Base-by-base conservation (phyloP, 805 yeast species). In the Candida odintsovae region DNA sequence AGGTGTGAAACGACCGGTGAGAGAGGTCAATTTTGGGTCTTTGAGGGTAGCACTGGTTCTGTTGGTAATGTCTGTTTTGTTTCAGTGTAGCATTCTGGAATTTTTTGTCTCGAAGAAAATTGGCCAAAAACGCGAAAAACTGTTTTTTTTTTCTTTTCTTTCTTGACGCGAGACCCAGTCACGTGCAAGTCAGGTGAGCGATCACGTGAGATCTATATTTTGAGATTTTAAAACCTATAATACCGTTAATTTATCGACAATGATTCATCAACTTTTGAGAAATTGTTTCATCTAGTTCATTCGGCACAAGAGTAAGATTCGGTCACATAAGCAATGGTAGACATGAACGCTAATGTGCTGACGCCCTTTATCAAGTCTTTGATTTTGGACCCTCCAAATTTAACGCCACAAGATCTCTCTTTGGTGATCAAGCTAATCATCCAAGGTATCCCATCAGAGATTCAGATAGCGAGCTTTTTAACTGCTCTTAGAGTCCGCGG, bases 381-480 rank as follows among this genome's bases (percentile, higher is more conserved):
- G 38, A 63, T 87, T 33, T 61, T 64, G 18, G 72, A 71, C 25
- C 88, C 92, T 0, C 83, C 84, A 10, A 69, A 71, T 35, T 71
- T 90, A 47, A 73, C 81, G 0, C 80, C 89, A 0, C 63, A 64
- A 5, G 96, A 90, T 46, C 70, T 90, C 38, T 65, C 82, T 10
- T 66, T 69, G 1, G 94, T 88, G 1, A 71, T 90, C 42, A 71
- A 73, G 40, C 63, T 75, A 20, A 78, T 87, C 33, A 76, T 89
- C 59, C 69, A 75, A 37, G 82, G 82, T 3, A 63, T 77, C 22
- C 80, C 86, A 3, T 67, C 80, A 11, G 86, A 84, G 43, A 71
- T 87, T 26, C 95, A 88, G 59, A 71, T 82, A 12, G 81, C 92
- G 0, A 77, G 94, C 10, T 90, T 94, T 60, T 72, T 94, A 47